These are phyloP conservation scores for Russula emetica DNA, from an alignment of 768 basidiomycete genomes.

Conservation along the genomic window DNA sequence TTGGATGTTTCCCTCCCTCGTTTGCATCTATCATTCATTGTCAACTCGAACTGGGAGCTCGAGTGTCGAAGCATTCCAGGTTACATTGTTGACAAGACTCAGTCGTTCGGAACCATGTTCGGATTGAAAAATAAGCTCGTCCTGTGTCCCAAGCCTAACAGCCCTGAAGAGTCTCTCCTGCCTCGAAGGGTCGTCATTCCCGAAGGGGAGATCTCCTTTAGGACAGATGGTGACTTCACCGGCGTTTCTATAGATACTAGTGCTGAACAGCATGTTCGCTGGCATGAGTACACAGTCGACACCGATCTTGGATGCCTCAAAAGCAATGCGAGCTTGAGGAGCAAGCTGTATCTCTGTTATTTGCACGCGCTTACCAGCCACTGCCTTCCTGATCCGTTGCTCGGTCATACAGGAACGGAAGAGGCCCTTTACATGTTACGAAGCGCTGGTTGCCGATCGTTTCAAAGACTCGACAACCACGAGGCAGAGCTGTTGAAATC, in stretches of 20 bases:
- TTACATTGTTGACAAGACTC: constrained; percentile 42
- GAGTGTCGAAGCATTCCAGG: constrained; percentile 41
- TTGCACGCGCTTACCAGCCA: constrained; percentile 46
- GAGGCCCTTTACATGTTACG: constrained; percentile 42
- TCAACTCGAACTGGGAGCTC: constrained; percentile 33
- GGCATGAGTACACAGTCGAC: constrained; percentile 35
- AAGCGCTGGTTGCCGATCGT: constrained; percentile 40
- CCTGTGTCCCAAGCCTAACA: constrained; percentile 4
- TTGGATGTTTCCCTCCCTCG: constrained; percentile 38
- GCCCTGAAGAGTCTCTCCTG: not conserved
- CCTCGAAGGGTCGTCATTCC: constrained; percentile 17
- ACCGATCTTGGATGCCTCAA: constrained; percentile 33
- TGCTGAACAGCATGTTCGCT: constrained; percentile 18
- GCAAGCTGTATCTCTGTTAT: constrained; percentile 39
- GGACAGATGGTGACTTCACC: not conserved
- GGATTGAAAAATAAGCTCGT: constrained; percentile 38
- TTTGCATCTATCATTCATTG: constrained; percentile 40
- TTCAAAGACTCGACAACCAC: constrained; percentile 34
- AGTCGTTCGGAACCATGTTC: constrained; percentile 43
- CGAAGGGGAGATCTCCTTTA: constrained; percentile 3
- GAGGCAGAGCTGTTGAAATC: not conserved
- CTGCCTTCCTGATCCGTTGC: constrained; percentile 43
- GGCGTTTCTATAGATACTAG: constrained; percentile 1
- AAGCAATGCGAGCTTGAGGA: constrained; percentile 31
- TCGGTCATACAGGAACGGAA: constrained; percentile 41